Conservation (phyloP, 2,329 filamentous ascomycete genomes). For the Mollisia scopiformis region DNA sequence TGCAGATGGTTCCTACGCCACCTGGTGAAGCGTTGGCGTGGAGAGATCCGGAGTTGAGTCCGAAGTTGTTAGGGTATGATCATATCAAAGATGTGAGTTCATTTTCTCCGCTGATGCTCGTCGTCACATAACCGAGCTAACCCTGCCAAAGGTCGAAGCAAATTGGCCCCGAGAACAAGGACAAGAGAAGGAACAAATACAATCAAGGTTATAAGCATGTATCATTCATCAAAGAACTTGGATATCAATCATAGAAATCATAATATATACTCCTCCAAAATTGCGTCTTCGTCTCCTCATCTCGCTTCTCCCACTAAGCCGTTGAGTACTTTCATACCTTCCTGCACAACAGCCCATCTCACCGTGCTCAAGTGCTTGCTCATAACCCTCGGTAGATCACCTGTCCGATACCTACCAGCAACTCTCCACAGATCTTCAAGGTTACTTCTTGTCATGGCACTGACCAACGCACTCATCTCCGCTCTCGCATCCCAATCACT, state of each 20-base stretch:
- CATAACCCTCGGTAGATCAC: conserved; percentile 57
- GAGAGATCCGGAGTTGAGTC: conserved; percentile 44
- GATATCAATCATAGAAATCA: background rate
- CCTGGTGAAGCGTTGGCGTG: conserved; percentile 44
- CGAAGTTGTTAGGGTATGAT: conserved; percentile 44
- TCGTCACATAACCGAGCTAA: background rate
- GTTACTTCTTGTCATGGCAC: conserved; percentile 39
- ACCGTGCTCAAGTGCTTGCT: conserved; percentile 57
- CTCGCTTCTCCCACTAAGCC: conserved; percentile 33
- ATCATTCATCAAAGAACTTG: background rate
- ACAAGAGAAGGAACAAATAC: background rate
- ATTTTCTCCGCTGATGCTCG: background rate
- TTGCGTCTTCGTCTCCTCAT: background rate
- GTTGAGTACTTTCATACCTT: conserved; percentile 59
- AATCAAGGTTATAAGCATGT: conserved; percentile 4
- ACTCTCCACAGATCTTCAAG: conserved; percentile 39
- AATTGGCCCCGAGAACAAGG: conserved; percentile 5
- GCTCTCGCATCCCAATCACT: conserved; percentile 52
- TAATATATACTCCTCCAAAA: background rate
- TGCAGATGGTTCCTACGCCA: conserved; percentile 40
- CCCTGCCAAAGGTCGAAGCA: conserved; percentile 29
- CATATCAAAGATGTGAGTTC: conserved; percentile 39
- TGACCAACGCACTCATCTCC: conserved; percentile 50
- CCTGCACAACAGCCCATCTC: conserved; percentile 64
- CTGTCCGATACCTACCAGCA: conserved; percentile 51